Percentiles rank a stretch among this genome's conserved stretches.
phyloP scores from a whole-genome alignment of 805 yeast genomes.

The Candida fluviatilis region DNA sequence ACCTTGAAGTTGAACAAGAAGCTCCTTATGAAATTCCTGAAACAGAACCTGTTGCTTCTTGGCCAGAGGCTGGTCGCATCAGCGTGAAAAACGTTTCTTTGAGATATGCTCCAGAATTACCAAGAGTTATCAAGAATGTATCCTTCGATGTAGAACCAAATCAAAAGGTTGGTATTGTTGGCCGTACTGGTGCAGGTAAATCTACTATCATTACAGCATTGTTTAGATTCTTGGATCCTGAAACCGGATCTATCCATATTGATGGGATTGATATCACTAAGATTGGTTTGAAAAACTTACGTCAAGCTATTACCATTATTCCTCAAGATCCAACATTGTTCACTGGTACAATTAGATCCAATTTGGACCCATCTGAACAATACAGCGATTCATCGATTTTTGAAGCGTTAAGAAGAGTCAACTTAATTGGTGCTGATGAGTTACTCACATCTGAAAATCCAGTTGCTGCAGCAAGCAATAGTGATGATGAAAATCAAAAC shows the following conservation, averaged over 20 bases:
- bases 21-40: conserved; percentile 64
- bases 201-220: conserved; percentile 94
- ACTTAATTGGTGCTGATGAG: conserved; percentile 44
- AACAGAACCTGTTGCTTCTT: conserved; percentile 61
- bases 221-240: conserved; percentile 77
- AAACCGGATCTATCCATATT: conserved; percentile 63
- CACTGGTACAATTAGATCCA: conserved; percentile 70
- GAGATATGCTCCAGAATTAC: conserved; percentile 86
- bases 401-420: conserved; percentile 72
- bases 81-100: conserved; percentile 73
- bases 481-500: conserved; percentile 55
- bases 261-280: conserved; percentile 72
- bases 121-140: conserved; percentile 86
- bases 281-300: conserved; percentile 64
- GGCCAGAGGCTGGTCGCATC: conserved; percentile 86
- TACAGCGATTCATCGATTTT: conserved; percentile 60
- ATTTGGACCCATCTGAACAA: conserved; percentile 68
- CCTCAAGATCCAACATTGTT: conserved; percentile 87
- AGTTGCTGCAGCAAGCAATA: conserved; percentile 11
- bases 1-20: conserved; percentile 79
- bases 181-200: conserved; percentile 98
- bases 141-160: conserved; percentile 75
- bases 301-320: conserved; percentile 76
- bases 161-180: conserved; percentile 89
- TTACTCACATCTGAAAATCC: conserved; percentile 7